These are phyloP conservation scores for Phoenix roebelenii DNA, from an alignment of 176 grass and related monocot species.

Conservation along the genomic window DNA sequence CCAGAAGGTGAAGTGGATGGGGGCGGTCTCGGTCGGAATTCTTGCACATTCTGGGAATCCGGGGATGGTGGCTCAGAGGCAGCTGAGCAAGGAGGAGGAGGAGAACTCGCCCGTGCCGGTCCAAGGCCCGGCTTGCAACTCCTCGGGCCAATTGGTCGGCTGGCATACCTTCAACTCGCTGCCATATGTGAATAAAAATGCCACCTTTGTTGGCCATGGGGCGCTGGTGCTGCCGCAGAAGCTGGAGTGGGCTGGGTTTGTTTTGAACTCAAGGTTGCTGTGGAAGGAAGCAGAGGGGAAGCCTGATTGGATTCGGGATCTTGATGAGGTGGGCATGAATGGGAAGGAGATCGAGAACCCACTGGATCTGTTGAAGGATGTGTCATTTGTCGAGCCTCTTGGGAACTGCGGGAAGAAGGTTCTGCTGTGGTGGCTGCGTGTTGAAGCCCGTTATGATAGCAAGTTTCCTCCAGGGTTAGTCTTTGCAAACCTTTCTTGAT, in stretches of 20 bases:
- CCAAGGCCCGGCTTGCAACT: constrained; percentile 79
- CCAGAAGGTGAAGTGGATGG: constrained; percentile 66
- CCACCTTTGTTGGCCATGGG: constrained; percentile 47
- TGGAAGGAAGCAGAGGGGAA: constrained; percentile 68
- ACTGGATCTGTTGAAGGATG: constrained; percentile 49
- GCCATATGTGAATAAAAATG: constrained; percentile 25
- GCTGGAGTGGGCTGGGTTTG: constrained; percentile 89
- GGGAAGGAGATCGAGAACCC: constrained; percentile 77
- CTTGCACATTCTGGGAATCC: constrained; percentile 50
- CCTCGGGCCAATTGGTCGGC: constrained; percentile 39
- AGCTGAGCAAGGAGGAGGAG: constrained; percentile 37
- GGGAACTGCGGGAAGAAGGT: constrained; percentile 52
- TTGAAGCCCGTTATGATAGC: constrained; percentile 44
- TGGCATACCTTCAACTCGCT: constrained; percentile 59
- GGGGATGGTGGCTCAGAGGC: constrained; percentile 1
- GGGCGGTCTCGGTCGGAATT: constrained; percentile 50
- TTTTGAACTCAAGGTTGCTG: constrained; percentile 52
- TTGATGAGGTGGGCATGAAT: constrained; percentile 48
- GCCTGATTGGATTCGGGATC: constrained; percentile 78
- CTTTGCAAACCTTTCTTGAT: constrained; percentile 3
- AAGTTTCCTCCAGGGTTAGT: constrained; percentile 92
- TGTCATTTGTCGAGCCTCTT: constrained; percentile 59
- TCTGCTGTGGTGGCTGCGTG: constrained; percentile 78
- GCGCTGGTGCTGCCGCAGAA: constrained; percentile 51
- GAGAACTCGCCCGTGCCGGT: constrained; percentile 52